Evolutionary conservation across 768 basidiomycete species (phyloP), one percentile per base, ranked within the genome.

Genomic region (Serendipita sp.): DNA sequence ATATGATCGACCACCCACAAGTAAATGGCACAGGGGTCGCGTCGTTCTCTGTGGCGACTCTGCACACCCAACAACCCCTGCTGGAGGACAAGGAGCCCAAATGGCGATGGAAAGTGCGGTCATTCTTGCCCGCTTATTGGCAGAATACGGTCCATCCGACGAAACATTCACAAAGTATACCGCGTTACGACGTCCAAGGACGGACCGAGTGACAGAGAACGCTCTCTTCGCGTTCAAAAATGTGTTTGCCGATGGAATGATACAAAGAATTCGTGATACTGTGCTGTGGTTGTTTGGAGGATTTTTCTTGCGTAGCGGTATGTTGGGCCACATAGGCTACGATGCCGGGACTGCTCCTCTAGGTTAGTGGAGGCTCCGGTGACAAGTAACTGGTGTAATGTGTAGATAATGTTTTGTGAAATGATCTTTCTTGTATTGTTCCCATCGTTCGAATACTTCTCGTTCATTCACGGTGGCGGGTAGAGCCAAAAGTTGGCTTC

Each of bases 31-130:
- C 66, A 71, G 73, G 44, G 75, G 75, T 29, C 72, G 77, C 11
- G 74, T 78, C 10, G 71, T 77, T 5, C 72, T 79, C 43, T 70
- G 78, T 10, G 78, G 78, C 4, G 78, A 79, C 67, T 77, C 77
- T 4, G 78, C 77, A 3, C 77, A 79, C 67, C 77, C 77, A 3
- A 77, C 77, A 3, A 77, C 75, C 65, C 77, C 78, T 0, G 77
- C 78, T 65, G 58, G 77, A 69, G 1, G n/a, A 3, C 16, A 60
- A 37, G 55, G 55, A 31, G 23, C 55, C 34, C 55, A 60, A 31
- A 60, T 60, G 55, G 55, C 55, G 16, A 37, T 37, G 18, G 55
- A 60, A 18, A 60, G 55, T 37, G 55, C 55, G 18, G 55, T 60
- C n/a, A 31, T 60, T 36, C 36, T 60, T 10, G 55, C 55, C 16